Evolutionary conservation across 2,329 filamentous ascomycete genomes (phyloP), one percentile per base, ranked within the genome.

Genomic region (Pestalotiopsis sp.): DNA sequence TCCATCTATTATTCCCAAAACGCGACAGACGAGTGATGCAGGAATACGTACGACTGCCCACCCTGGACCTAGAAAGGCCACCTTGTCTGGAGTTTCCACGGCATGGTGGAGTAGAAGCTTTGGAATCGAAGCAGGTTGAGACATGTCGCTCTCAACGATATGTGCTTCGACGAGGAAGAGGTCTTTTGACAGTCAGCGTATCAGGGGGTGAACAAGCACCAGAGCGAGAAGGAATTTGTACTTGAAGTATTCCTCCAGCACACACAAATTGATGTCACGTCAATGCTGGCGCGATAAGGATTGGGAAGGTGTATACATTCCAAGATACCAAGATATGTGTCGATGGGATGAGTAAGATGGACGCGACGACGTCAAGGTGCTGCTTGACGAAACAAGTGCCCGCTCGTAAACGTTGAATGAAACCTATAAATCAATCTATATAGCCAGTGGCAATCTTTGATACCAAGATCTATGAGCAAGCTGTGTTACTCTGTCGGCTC

Each of bases 71-170:
- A 39, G 48, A 39, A 64, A 64, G 61, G 61, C 61, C 61, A 64
- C 61, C 61, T 64, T 64, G 20, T 64, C 39, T 6, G 17, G 38
- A 52, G 4, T 64, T 39, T 64, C 61, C 61, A 64, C 61, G 38
- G 61, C 61, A 64, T 64, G 61, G 40, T 52, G 61, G 61, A 64
- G 61, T 17, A 64, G 39, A 44, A 64, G 17, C n/a, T 64, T 64
- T 40, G 61, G 61, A 52, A 64, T 39, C 61, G 61, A 64, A 64
- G 61, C 22, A n/a, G 61, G 20, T 64, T 64, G 61, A 52, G 61
- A 64, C 61, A 64, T 64, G 22, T 64, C 40, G 61, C 40, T 64
- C 61, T 52, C 61, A 48, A 64, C 30, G n/a, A 24, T 44, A 14
- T 22, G 59, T n/a, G 22, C 14, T 13, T 35, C 14, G 11, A 17